Evolutionary conservation across 148 eudicot genomes (phyloP).

Genomic region (Gaultheria prostrata): DNA sequence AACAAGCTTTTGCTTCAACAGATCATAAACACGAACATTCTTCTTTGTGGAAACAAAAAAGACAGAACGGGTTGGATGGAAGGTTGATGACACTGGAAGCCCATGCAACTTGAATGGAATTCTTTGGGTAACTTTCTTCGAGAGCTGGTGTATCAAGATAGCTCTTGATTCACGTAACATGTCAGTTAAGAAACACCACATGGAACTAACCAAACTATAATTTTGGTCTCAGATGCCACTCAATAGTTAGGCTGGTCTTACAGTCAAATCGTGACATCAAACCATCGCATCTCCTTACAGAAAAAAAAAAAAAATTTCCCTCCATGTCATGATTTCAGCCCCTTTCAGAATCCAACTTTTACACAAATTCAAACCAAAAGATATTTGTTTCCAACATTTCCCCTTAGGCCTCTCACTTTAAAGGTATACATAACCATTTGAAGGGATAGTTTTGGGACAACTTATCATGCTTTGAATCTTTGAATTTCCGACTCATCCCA

Average conservation of each 20-base stretch:
- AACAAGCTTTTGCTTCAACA: constrained; percentile 63
- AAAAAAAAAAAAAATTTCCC: not conserved
- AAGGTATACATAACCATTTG: not conserved
- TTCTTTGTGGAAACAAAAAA: constrained; percentile 85
- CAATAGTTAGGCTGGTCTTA: not conserved
- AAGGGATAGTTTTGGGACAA: not conserved
- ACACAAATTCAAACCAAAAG: not conserved
- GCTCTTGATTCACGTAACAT: constrained; percentile 79
- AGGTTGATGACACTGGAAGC: constrained; percentile 75
- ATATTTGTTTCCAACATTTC: not conserved
- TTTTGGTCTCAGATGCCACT: not conserved
- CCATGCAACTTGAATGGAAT: constrained; percentile 85
- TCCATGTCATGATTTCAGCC: not conserved
- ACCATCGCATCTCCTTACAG: not conserved
- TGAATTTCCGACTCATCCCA: not conserved
- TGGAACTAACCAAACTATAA: not conserved
- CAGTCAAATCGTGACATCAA: not conserved
- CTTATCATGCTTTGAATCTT: not conserved
- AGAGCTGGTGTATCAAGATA: constrained; percentile 79
- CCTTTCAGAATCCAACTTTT: not conserved
- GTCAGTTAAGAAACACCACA: constrained; percentile 58
- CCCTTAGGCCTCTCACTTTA: not conserved
- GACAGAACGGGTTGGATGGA: constrained; percentile 84
- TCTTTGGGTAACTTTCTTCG: constrained; percentile 67
- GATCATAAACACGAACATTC: constrained; percentile 85